phyloP scores from a whole-genome alignment of 1,139 yeast genomes.

The Kodamaea plutei region DNA sequence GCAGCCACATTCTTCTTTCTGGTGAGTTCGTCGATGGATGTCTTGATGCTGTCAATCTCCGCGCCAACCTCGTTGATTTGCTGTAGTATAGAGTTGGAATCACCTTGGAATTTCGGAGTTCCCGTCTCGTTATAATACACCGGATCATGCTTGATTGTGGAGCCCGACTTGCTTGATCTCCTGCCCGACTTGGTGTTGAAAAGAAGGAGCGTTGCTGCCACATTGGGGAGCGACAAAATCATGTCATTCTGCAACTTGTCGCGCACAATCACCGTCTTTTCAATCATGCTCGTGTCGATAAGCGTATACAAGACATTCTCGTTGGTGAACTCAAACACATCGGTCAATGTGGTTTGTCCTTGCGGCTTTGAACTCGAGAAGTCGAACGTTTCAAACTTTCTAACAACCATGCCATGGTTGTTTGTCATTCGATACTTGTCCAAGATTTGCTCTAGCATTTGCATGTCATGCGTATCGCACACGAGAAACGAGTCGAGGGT shows the following conservation, averaged over 20 bases:
- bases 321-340: conserved; percentile 53
- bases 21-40: conserved; percentile 17
- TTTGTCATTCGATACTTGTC: conserved; percentile 21
- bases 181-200: conserved; percentile 35
- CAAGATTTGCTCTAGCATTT: conserved; percentile 42
- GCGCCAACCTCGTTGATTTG: conserved; percentile 4
- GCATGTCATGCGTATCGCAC: conserved; percentile 57
- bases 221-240: conserved; percentile 32
- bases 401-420: conserved; percentile 40
- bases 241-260: conserved; percentile 50
- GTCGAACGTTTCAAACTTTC: conserved; percentile 56
- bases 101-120: conserved; percentile 28
- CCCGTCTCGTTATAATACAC: conserved; percentile 33
- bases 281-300: conserved; percentile 63
- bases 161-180: conserved; percentile 33
- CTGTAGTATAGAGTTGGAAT: conserved; percentile 4
- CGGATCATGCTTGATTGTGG: conserved; percentile 58
- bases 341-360: conserved; percentile 48
- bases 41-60: conserved; percentile 16
- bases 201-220: conserved; percentile 44
- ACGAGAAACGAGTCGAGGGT: conserved; percentile 67
- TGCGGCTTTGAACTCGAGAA: conserved; percentile 37
- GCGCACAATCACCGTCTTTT: conserved; percentile 51
- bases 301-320: conserved; percentile 56
- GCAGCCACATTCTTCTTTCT: conserved; percentile 12